These are phyloP conservation scores for Sclerotinia borealis DNA, from an alignment of 2,329 filamentous ascomycete genomes.

Conservation along the genomic window DNA sequence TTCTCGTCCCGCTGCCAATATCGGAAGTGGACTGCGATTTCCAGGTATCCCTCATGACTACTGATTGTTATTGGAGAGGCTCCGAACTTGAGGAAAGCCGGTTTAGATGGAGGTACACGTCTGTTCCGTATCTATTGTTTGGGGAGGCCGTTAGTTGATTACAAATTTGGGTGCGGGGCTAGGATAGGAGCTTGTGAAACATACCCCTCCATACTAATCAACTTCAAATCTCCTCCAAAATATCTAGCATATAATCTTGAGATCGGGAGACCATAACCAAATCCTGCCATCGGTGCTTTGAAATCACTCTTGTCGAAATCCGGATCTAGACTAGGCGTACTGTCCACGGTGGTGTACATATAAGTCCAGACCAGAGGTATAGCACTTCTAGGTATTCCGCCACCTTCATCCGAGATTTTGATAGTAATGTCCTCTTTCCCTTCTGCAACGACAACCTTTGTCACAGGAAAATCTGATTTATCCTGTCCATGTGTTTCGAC, in stretches of 20 bases:
- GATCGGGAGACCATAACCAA: constrained; percentile 95
- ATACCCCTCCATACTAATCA: constrained; percentile 99
- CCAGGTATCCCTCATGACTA: constrained; percentile 70
- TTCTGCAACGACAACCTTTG: constrained; percentile 95
- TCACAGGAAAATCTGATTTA: constrained; percentile 92
- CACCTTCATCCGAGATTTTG: constrained; percentile 95
- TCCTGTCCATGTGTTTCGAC: constrained; percentile 94
- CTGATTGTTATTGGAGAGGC: constrained; percentile 80
- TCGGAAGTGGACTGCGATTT: background rate
- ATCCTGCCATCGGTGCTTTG: constrained; percentile 98
- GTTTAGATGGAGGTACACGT: constrained; percentile 97
- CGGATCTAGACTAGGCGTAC: constrained; percentile 88
- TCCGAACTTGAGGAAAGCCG: constrained; percentile 91
- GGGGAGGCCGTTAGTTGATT: constrained; percentile 20
- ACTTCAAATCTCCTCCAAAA: constrained; percentile 92
- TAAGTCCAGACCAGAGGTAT: constrained; percentile 99
- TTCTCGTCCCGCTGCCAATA: background rate
- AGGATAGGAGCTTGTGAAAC: constrained; percentile 31
- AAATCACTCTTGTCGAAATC: constrained; percentile 99
- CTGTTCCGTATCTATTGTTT: constrained; percentile 76
- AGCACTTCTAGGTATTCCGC: constrained; percentile 84
- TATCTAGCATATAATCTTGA: constrained; percentile 91
- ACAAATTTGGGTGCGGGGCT: constrained; percentile 2
- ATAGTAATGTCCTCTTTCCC: constrained; percentile 99
- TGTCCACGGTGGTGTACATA: constrained; percentile 98